Evolutionary conservation across 768 basidiomycete genomes (phyloP).

Genomic region (Leccinellum luteum): DNA sequence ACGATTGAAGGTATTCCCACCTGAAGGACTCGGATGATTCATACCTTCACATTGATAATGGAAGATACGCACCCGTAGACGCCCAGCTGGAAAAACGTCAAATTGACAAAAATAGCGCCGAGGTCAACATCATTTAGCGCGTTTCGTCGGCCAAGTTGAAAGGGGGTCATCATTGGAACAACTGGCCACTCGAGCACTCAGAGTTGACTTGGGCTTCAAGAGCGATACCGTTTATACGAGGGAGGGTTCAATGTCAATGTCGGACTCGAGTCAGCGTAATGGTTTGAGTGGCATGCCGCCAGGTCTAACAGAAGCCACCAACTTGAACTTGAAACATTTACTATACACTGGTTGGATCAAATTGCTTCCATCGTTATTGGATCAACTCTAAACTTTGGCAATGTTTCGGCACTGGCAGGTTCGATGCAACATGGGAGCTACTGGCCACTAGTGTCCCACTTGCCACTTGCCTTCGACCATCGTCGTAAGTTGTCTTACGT

Average conservation of each 20-base stretch:
- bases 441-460: too few relatives aligned
- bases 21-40: constrained; percentile 9
- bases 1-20: constrained; percentile 24
- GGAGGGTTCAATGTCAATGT: neutral
- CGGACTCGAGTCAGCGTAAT: neutral
- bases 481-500: neutral
- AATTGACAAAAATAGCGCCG: neutral
- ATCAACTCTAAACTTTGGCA: neutral
- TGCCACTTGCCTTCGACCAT: too few relatives aligned
- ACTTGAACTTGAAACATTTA: too few relatives aligned
- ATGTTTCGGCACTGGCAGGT: neutral
- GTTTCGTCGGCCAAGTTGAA: constrained; percentile 13
- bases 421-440: too few relatives aligned
- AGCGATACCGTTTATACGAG: neutral
- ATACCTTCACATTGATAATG: neutral
- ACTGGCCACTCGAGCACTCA: too few relatives aligned
- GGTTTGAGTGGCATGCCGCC: neutral
- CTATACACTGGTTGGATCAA: neutral
- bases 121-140: constrained; percentile 5
- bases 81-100: constrained; percentile 14
- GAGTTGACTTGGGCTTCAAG: neutral
- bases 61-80: constrained; percentile 14
- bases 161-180: constrained; percentile 12
- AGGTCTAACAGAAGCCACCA: neutral
- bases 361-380: neutral